Evolutionary conservation across 2,329 filamentous ascomycete species (phyloP), one percentile per base, ranked within the genome.

Genomic region (Whalleya microplaca): DNA sequence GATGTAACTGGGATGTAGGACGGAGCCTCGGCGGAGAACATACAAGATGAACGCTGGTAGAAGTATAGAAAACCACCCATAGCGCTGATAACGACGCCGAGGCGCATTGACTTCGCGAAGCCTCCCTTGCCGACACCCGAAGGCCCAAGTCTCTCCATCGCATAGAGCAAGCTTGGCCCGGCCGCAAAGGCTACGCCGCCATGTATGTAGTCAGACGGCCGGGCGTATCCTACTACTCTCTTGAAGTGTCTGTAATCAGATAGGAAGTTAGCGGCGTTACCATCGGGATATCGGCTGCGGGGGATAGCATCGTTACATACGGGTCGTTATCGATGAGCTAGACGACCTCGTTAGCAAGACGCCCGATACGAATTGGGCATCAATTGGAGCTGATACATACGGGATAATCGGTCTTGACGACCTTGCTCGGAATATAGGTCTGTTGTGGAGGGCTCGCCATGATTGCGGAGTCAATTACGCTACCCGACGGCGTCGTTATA

Each of bases 321-420:
- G 95, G 95, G 78, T 99, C 95, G 80, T 91, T 96, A 82, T 99
- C 95, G 78, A 99, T 98, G 80, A 98, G 90, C 95, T 99, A 78
- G 66, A 71, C 71, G 43, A 54, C 62, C 56, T 58, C 45, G 63
- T 73, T 68, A 75, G 71, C 57, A 53, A 8, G 37, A 32, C 14
- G 40, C 8, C 12, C 9, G 23, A 3, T 21, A 18, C 4, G 16
- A n/a, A 37, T 45, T 19, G 21, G 23, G 29, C 21, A 59, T 52
- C 59, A 64, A 69, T 70, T 68, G 56, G 44, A 8, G 42, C 7
- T 55, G 64, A 59, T 53, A 80, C 91, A 71, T 80, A 98, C 95
- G 56, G 94, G 94, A 75, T 91, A 98, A 59, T 95, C 88, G 69
- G 90, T 91, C 73, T 88, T 82, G 68, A 92, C 79, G 72, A 86